phyloP scores from a whole-genome alignment of 345 rosid genomes.

The Salix suchowensis region DNA sequence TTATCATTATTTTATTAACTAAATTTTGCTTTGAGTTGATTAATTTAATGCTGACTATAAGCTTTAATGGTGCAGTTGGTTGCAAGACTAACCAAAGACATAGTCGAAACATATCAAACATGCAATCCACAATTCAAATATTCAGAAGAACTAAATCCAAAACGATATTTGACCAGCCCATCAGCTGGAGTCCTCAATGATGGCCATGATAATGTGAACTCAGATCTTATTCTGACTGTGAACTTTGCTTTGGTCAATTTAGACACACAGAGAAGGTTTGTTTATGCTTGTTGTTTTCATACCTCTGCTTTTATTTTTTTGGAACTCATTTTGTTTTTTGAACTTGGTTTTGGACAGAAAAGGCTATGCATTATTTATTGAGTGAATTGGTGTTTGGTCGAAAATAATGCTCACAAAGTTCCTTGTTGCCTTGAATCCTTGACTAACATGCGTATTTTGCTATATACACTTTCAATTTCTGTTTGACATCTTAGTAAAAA shows the following conservation, averaged over 20 bases:
- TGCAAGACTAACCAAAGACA: slow-evolving; percentile 74
- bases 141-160: slow-evolving; percentile 89
- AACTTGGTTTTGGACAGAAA: background rate
- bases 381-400: background rate
- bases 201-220: slow-evolving; percentile 89
- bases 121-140: slow-evolving; percentile 89
- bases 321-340: slow-evolving; percentile 2
- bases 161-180: slow-evolving; percentile 94
- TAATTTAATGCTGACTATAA: slow-evolving; percentile 11
- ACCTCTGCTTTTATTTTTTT: slow-evolving; percentile 5
- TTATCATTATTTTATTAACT: background rate
- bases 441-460: background rate
- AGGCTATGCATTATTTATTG: background rate
- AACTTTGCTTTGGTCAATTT: slow-evolving; percentile 66
- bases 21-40: background rate
- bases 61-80: slow-evolving; percentile 61
- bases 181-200: slow-evolving; percentile 87
- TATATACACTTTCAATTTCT: too few species aligned
- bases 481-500: background rate
- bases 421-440: background rate
- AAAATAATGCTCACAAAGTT: background rate
- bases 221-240: slow-evolving; percentile 87
- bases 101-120: slow-evolving; percentile 78
- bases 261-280: slow-evolving; percentile 80
- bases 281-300: slow-evolving; percentile 10